Evolutionary conservation across 176 grass and related monocot genomes (phyloP).

Genomic region (Dactylis glomerata): DNA sequence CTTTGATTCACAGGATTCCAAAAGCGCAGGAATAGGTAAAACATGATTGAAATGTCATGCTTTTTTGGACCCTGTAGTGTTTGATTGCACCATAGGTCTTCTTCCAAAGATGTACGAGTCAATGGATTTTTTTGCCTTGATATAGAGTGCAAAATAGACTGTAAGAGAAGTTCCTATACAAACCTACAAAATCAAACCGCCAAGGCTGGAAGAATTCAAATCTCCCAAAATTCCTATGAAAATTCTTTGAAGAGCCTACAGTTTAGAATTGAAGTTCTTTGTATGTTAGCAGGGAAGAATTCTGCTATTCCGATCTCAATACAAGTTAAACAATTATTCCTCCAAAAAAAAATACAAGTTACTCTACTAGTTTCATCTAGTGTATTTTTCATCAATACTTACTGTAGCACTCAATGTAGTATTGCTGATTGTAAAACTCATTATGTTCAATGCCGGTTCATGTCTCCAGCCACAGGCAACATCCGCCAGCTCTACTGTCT

Average conservation of each 20-base stretch:
- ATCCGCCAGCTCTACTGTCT: conserved; percentile 98
- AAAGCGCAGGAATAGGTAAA: neutral
- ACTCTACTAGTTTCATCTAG: neutral
- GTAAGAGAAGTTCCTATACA: neutral
- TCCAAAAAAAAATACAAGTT: too few relatives aligned
- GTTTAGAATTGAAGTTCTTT: neutral
- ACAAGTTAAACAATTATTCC: neutral
- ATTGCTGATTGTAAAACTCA: neutral
- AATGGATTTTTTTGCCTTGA: neutral
- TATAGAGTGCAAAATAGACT: neutral
- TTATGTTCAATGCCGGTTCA: conserved; percentile 3
- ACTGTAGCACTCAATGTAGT: neutral
- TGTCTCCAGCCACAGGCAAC: conserved; percentile 79
- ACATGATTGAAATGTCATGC: neutral
- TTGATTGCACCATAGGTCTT: neutral
- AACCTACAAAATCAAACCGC: neutral
- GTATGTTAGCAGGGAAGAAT: neutral
- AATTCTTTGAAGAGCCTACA: neutral
- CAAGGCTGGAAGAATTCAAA: neutral
- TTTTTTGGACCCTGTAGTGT: neutral
- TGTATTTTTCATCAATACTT: neutral
- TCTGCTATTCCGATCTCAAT: neutral
- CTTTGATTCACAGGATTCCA: neutral
- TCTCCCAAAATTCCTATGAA: neutral
- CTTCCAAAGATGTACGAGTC: neutral